A percentile compares a stretch with the other conserved stretches of the same genome.
Conservation (phyloP, 176 grass and related monocot genomes). For the Dendrocalamus sinicus region DNA sequence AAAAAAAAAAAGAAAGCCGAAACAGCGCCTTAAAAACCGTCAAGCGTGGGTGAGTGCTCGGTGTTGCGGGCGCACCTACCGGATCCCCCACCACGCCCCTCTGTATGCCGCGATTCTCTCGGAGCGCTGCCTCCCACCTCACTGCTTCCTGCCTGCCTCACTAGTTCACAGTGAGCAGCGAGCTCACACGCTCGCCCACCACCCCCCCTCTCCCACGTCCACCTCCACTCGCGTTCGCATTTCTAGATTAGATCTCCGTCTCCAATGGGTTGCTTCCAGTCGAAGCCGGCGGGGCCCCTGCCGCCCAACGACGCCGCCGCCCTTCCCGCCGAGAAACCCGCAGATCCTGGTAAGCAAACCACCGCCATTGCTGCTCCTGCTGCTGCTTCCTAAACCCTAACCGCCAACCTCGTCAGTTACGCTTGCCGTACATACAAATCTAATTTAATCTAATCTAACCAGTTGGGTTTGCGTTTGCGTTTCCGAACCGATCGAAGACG, state of each 20-base stretch:
- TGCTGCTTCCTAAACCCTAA: constrained; percentile 36
- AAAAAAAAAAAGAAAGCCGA: too few species aligned
- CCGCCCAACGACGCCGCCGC: constrained; percentile 61
- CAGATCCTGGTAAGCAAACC: constrained; percentile 72
- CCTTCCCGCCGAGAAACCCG: constrained; percentile 59
- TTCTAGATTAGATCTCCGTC: constrained; percentile 45
- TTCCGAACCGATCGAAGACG: constrained; percentile 30
- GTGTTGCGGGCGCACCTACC: constrained; percentile 46
- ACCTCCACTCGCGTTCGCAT: not conserved
- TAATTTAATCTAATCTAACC: not conserved
- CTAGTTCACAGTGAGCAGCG: too few species aligned
- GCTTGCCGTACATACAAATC: not conserved
- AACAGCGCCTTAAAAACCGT: too few species aligned
- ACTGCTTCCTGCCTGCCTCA: too few species aligned
- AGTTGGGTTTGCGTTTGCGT: not conserved
- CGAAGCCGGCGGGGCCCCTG: constrained; percentile 67
- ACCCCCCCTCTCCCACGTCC: constrained; percentile 21
- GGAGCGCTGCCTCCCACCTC: too few species aligned
- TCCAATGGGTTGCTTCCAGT: constrained; percentile 92
- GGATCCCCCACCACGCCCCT: constrained; percentile 39
- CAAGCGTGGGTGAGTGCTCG: constrained; percentile 10
- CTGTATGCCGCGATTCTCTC: not conserved
- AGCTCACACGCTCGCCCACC: too few species aligned
- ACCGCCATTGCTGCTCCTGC: constrained; percentile 7
- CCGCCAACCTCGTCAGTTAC: not conserved